Evolutionary conservation across 495 filamentous ascomycete genomes (phyloP), one percentile per base, ranked within the genome.

Genomic region (Platismatia glauca): DNA sequence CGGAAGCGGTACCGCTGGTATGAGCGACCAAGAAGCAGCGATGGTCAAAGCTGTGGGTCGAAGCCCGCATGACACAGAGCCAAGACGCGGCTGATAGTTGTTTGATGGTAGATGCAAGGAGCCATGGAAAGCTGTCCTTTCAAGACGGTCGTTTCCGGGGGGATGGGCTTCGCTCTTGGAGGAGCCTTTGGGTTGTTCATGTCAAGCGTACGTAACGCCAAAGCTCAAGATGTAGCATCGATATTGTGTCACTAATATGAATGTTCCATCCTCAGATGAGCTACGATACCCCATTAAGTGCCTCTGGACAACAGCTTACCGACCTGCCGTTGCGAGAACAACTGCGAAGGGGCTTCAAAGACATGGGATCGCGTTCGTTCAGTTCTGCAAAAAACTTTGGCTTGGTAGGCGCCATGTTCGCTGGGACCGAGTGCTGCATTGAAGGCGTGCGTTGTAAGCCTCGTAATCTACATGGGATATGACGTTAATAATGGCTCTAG

Each of bases 111-210:
- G 90, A 88, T 95, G 81, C 81, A 89, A 80, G 71, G 74, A 24
- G 82, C 83, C 43, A 95, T 95, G 89, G 92, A 97, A 72, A 92
- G 87, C 8, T 97, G 92, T 74, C 87, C 86, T 15, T 81, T 83
- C 41, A 96, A 96, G 70, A 89, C 89, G 16, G 86, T 81, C 59
- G 83, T 97, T 55, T 84, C 89, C 3, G 93, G 91, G 43, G 87
- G 81, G 22, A 90, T 90, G 79, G 92, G 92, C 15, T 96, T 96
- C 70, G 92, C 84, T 34, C 84, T 97, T 46, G 92, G 92, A 59
- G 93, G 90, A 67, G 74, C 89, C n/a, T 96, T 97, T 67, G 92
- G 92, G 56, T 77, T 97, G 64, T 96, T 97, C 74, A 96, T 96
- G 90, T 90, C 92, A 59, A 89, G 87, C 72, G 87, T 92, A 82